Conservation (phyloP, 345 rosid genomes). For the Pugionium cornutum region DNA sequence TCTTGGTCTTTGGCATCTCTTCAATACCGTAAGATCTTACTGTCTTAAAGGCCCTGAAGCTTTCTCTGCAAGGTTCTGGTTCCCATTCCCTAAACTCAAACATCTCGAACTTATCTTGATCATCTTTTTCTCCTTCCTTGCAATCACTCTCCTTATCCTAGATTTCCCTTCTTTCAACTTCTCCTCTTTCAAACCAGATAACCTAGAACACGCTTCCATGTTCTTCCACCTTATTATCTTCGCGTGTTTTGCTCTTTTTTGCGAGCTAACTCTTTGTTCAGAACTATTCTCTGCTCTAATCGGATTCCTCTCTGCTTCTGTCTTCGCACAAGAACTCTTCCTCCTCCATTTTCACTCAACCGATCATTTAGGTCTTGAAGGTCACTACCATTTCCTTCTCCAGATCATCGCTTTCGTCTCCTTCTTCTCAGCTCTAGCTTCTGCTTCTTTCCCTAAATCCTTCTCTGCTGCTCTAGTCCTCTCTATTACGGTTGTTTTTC, state of each 20-base stretch:
- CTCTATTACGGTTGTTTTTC: conserved; percentile 64
- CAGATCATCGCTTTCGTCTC: conserved; percentile 73
- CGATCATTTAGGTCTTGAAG: conserved; percentile 83
- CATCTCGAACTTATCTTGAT: conserved; percentile 61
- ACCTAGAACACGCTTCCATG: conserved; percentile 84
- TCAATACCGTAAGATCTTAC: conserved; percentile 61
- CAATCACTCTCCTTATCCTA: conserved; percentile 53
- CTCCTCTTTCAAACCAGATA: conserved; percentile 51
- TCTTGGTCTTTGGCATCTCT: conserved; percentile 83
- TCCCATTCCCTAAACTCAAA: conserved; percentile 55
- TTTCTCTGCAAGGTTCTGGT: conserved; percentile 58
- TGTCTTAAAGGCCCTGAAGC: conserved; percentile 55
- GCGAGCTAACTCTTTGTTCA: conserved; percentile 54
- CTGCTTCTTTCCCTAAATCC: conserved; percentile 49
- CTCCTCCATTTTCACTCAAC: conserved; percentile 85
- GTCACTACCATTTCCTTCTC: conserved; percentile 87
- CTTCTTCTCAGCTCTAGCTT: conserved; percentile 54
- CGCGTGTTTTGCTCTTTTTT: conserved; percentile 60
- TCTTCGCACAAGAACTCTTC: conserved; percentile 79
- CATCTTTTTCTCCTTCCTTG: conserved; percentile 57
- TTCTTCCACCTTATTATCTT: conserved; percentile 80
- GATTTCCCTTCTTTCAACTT: conserved; percentile 59
- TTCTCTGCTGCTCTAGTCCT: conserved; percentile 63
- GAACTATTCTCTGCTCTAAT: conserved; percentile 50
- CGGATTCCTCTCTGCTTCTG: conserved; percentile 64